Evolutionary conservation across 129 eudicot genomes (phyloP), one percentile per base, ranked within the genome.

Genomic region (Daucus carota): DNA sequence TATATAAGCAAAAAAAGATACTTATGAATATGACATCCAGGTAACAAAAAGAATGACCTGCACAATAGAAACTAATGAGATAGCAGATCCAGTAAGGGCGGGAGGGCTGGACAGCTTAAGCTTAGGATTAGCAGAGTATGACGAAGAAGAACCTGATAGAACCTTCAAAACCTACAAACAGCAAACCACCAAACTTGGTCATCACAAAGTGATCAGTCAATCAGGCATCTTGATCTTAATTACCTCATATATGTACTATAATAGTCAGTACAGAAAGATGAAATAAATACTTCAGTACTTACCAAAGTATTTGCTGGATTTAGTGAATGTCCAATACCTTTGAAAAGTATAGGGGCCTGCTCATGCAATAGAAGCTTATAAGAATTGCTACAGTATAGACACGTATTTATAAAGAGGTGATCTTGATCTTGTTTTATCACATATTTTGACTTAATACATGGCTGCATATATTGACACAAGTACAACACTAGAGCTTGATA

Each of bases 61-160:
- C 80, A 93, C 87, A 69, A 93, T 87, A 31, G 98, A 93, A 81
- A 93, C 98, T 76, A 93, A 81, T 15, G 97, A 91, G 74, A 94
- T 83, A 10, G 89, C 79, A 73, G 97, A 89, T 78, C 97, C 96
- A 84, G 77, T 75, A 59, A 94, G 88, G 22, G 89, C 57, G n/a
- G 98, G 97, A 50, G 98, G 92, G 81, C 54, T 86, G 70, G 90
- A 87, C 75, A 91, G 84, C 86, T 86, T 94, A 78, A 88, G 81
- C 42, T 80, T 85, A 6, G 93, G 97, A 63, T 85, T 91, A 77
- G 96, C 96, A 78, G 98, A 94, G 84, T 94, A 94, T 14, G 98
- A 93, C 60, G 98, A 80, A 38, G 89, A 83, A 75, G 98, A 91
- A 65, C 97, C 92, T 76, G 98, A 91, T 15, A 94, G 96, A 81